Percentiles rank a stretch among this genome's conserved stretches.
These are phyloP conservation scores for Candida ovalis DNA, from an alignment of 805 yeast species.

Conservation along the genomic window DNA sequence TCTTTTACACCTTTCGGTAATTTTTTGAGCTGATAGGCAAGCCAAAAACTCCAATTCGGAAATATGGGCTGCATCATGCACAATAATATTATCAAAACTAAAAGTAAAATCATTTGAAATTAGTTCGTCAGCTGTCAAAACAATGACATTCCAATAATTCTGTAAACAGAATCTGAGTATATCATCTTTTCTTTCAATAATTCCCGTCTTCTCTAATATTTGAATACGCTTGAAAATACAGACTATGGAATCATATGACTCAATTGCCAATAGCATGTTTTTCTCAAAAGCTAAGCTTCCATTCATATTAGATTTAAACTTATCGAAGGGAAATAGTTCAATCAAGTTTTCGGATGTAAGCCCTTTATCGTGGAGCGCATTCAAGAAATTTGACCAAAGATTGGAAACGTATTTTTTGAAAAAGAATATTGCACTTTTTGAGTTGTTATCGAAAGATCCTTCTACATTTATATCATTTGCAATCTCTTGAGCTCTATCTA, in stretches of 20 bases:
- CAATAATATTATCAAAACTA: conserved; percentile 28
- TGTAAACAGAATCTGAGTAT: not conserved
- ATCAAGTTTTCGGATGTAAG: conserved; percentile 22
- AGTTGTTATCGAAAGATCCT: conserved; percentile 36
- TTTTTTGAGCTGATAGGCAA: conserved; percentile 21
- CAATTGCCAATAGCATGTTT: conserved; percentile 6
- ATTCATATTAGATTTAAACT: conserved; percentile 23
- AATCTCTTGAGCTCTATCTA: conserved; percentile 27
- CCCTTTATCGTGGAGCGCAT: conserved; percentile 16
- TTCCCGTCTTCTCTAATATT: conserved; percentile 5
- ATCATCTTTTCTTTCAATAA: not conserved
- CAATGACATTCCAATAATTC: not conserved
- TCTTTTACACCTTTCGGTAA: conserved; percentile 18
- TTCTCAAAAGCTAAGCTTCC: conserved; percentile 1
- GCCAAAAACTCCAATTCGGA: conserved; percentile 31
- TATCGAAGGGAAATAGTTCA: conserved; percentile 24
- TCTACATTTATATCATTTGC: conserved; percentile 28
- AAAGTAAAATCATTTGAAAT: not conserved
- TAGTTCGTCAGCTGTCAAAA: conserved; percentile 6
- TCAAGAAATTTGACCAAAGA: conserved; percentile 23
- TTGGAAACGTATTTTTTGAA: conserved; percentile 23
- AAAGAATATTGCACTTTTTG: conserved; percentile 34
- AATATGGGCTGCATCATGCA: conserved; percentile 33
- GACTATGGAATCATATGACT: conserved; percentile 9
- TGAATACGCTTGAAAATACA: conserved; percentile 9